These are phyloP conservation scores for Amylocarpus encephaloides DNA, from an alignment of 2,329 filamentous ascomycete species.

Conservation along the genomic window DNA sequence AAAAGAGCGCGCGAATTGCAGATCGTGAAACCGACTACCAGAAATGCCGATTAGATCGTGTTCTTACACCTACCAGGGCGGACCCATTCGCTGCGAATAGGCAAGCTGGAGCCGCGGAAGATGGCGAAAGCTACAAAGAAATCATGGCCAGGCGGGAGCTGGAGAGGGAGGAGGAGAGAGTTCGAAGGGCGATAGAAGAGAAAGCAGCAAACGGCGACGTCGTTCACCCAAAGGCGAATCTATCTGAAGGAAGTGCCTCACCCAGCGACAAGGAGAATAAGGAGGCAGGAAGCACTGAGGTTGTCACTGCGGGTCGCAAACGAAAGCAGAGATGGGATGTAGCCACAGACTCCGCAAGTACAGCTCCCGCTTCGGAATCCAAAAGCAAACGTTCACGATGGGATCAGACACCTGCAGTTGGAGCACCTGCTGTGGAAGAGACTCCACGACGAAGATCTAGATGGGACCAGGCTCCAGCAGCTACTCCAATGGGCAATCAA, in stretches of 20 bases:
- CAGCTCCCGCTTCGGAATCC: conserved; percentile 44
- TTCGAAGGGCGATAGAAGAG: conserved; percentile 72
- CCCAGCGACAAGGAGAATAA: conserved; percentile 61
- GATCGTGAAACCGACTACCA: conserved; percentile 97
- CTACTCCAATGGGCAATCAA: conserved; percentile 66
- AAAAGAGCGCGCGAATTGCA: conserved; percentile 84
- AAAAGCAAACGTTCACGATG: conserved; percentile 70
- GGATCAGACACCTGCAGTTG: conserved; percentile 71
- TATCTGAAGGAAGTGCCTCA: conserved; percentile 50
- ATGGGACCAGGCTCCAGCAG: conserved; percentile 86
- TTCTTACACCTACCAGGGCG: conserved; percentile 75
- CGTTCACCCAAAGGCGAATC: conserved; percentile 63
- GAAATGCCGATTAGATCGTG: conserved; percentile 86
- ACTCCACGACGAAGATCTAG: conserved; percentile 70
- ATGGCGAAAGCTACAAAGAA: conserved; percentile 79
- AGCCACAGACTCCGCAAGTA: conserved; percentile 49
- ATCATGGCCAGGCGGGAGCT: conserved; percentile 87
- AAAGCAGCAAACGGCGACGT: conserved; percentile 51
- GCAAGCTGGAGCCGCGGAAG: conserved; percentile 58
- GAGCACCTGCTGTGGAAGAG: conserved; percentile 45
- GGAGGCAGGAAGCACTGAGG: conserved; percentile 62
- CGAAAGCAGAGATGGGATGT: conserved; percentile 96
- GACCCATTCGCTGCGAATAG: conserved; percentile 78
- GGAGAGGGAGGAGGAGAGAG: conserved; percentile 87
- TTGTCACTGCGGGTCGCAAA: conserved; percentile 60